A percentile compares a stretch with the other conserved stretches of the same genome.
Evolutionary conservation across 805 yeast species (phyloP).

Genomic region (Barnettozyma salicaria): DNA sequence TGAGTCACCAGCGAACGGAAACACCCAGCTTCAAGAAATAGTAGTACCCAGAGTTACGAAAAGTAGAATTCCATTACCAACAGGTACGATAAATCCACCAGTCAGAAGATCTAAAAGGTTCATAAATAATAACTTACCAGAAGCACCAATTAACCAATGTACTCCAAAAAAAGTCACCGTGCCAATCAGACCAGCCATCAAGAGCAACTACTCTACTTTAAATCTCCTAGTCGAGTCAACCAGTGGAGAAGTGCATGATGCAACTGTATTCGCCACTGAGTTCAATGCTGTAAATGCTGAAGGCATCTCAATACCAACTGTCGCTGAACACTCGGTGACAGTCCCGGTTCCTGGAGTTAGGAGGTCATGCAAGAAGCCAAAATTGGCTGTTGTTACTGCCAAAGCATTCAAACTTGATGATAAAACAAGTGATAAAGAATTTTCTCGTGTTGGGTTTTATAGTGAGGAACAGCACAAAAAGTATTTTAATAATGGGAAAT

Average conservation of each 20-base stretch:
- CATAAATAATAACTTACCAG: background rate
- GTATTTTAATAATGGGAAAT: constrained; percentile 9
- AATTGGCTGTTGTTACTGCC: constrained; percentile 20
- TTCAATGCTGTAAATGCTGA: constrained; percentile 55
- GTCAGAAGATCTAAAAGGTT: constrained; percentile 23
- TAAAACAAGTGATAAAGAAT: background rate
- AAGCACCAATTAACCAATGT: constrained; percentile 9
- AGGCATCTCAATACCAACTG: constrained; percentile 58
- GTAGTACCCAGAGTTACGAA: constrained; percentile 1
- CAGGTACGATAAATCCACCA: constrained; percentile 1
- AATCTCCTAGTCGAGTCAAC: constrained; percentile 56
- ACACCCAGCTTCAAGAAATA: background rate
- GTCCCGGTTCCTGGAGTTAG: constrained; percentile 36
- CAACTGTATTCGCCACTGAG: constrained; percentile 65
- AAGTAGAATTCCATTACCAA: constrained; percentile 21
- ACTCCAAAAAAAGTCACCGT: constrained; percentile 16
- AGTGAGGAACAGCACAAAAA: constrained; percentile 16
- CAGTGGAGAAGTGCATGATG: constrained; percentile 55
- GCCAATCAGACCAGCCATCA: constrained; percentile 15
- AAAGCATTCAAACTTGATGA: constrained; percentile 5
- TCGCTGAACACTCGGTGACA: constrained; percentile 50
- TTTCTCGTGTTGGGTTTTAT: constrained; percentile 19
- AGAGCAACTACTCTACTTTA: constrained; percentile 7
- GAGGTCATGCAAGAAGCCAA: constrained; percentile 12
- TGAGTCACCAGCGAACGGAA: background rate